Base-by-base conservation (phyloP, 257 asterid genomes). In the Craterostigma plantagineum region DNA sequence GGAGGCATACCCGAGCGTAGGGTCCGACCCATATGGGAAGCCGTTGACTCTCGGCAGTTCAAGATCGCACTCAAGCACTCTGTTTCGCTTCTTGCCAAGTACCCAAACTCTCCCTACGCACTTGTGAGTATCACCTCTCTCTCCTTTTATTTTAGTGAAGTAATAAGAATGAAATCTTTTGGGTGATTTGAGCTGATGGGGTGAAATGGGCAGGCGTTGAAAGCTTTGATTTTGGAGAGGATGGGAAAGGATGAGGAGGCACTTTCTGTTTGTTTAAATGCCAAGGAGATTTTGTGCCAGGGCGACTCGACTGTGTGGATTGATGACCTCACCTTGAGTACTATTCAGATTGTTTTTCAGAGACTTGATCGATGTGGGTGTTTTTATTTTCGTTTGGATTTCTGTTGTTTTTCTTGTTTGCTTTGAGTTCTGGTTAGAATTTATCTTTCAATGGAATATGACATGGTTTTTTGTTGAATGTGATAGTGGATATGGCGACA, bases 1-100 rank as follows among this genome's bases (percentile, higher is more conserved):
- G 92, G 96, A 15, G 99, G 92, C 48, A 67, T 83, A 33, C 92
- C 94, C 68, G 99, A 83, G 78, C 84, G 94, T 18, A 67, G 93
- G 51, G 91, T 79, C 58, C 91, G 91, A 47, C 91, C 92, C 50
- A 69, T 90, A 43, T 77, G 95, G 95, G 99, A 90, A 48, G 91
- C 95, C 59, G 69, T 90, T 48, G 92, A 83, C 51, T 72, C 94
- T 46, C 96, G 96, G 52, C 94, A 79, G 79, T 83, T 66, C 78
- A 90, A 77, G 67, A 77, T 64, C 54, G 95, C 96, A 14, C 80
- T 90, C 62, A 90, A 83, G 73, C 92, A 63, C 38, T 67, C 80
- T 46, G 57, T 76, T 10, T 43, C 73, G 13, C 80, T 90, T 55
- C 75, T 90, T 10, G 52, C 94, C 58, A 90, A 83, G 65, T 65